A percentile compares a stretch with the other conserved stretches of the same genome.
These are phyloP conservation scores for Wickerhamiella azyma DNA, from an alignment of 805 yeast genomes.

Conservation along the genomic window DNA sequence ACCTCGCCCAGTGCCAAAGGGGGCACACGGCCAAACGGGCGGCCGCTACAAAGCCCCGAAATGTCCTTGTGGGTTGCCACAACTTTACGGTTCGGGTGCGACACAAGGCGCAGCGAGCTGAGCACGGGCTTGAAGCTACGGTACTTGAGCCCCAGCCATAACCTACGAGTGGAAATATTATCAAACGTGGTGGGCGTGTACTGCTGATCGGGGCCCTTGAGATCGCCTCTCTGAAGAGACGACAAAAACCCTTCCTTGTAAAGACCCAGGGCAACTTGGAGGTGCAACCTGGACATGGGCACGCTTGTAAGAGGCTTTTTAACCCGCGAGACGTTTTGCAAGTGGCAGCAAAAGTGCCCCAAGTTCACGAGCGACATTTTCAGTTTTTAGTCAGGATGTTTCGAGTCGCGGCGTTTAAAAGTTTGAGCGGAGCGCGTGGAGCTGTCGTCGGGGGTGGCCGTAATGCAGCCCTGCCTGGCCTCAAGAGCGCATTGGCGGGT, in stretches of 20 bases:
- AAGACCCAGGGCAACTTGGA: slow-evolving; percentile 69
- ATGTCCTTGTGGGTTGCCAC: slow-evolving; percentile 50
- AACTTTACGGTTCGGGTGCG: slow-evolving; percentile 75
- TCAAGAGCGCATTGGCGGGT: too few species aligned
- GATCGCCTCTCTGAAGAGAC: slow-evolving; percentile 72
- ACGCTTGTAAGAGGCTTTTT: slow-evolving; percentile 60
- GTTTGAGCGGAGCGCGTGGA: background rate
- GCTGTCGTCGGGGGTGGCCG: too few species aligned
- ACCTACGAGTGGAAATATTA: slow-evolving; percentile 68
- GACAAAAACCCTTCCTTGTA: slow-evolving; percentile 85
- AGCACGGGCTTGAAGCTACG: slow-evolving; percentile 68
- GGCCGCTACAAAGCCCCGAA: slow-evolving; percentile 61
- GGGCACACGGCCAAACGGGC: slow-evolving; percentile 54
- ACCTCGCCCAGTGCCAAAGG: slow-evolving; percentile 86
- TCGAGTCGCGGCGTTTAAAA: background rate
- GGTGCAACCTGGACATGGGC: slow-evolving; percentile 70
- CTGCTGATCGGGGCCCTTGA: slow-evolving; percentile 61
- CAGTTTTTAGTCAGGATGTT: background rate
- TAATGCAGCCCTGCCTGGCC: too few species aligned
- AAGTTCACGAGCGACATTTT: slow-evolving; percentile 74
- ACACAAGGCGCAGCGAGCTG: slow-evolving; percentile 53
- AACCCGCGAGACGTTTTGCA: slow-evolving; percentile 76
- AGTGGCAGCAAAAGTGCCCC: slow-evolving; percentile 73
- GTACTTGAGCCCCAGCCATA: slow-evolving; percentile 89
- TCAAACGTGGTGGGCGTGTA: slow-evolving; percentile 62